Conservation (phyloP, 2,329 filamentous ascomycete genomes). For the Claviceps sp. region DNA sequence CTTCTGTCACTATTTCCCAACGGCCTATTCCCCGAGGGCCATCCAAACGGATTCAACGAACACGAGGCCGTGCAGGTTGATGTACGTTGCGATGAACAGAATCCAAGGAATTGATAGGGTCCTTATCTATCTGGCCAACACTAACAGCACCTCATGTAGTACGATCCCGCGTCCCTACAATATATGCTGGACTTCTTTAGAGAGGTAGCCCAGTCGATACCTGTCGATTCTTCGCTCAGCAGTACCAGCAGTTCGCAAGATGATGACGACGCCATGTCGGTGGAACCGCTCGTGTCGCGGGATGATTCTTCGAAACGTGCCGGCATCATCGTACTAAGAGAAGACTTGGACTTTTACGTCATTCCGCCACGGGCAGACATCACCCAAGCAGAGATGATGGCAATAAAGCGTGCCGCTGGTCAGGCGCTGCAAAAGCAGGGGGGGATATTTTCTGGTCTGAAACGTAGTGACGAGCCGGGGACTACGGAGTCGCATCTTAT, state of each 20-base stretch:
- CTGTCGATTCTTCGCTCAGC: constrained; percentile 55
- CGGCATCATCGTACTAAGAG: constrained; percentile 90
- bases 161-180: constrained; percentile 88
- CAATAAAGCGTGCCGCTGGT: constrained; percentile 86
- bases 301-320: constrained; percentile 80
- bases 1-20: constrained; percentile 96
- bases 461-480: constrained; percentile 88
- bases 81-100: constrained; percentile 45
- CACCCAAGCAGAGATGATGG: constrained; percentile 79
- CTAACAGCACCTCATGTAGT: constrained; percentile 39
- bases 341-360: constrained; percentile 94
- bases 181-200: constrained; percentile 99
- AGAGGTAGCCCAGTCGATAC: constrained; percentile 90
- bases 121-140: background rate
- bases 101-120: background rate
- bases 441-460: constrained; percentile 90
- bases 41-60: constrained; percentile 86
- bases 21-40: constrained; percentile 91
- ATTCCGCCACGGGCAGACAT: constrained; percentile 83
- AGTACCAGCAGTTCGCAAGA: constrained; percentile 50
- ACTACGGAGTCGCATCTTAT: constrained; percentile 97
- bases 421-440: constrained; percentile 76
- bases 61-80: constrained; percentile 94
- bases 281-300: constrained; percentile 56
- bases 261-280: constrained; percentile 47